A percentile compares a stretch with the other conserved stretches of the same genome.
Evolutionary conservation across 768 basidiomycete genomes (phyloP).

Genomic region (Suillus fuscotomentosus): DNA sequence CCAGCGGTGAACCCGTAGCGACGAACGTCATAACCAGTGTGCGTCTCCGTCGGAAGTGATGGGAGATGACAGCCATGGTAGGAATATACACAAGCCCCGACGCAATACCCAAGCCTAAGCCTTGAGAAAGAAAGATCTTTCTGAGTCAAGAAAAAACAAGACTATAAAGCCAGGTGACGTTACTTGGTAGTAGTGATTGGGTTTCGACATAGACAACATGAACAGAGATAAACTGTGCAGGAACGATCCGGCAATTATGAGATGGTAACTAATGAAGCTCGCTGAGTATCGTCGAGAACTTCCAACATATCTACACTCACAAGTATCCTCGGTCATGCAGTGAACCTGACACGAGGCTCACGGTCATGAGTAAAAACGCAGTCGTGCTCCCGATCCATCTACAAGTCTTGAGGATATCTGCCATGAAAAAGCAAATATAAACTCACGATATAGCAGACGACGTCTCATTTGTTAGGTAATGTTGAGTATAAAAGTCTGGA

Average conservation of each 20-base stretch:
- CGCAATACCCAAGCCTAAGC: constrained; percentile 41
- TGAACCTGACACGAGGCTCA: background rate
- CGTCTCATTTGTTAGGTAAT: background rate
- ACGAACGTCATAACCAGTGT: background rate
- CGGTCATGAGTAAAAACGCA: background rate
- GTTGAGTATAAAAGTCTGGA: background rate
- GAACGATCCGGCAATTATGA: constrained; percentile 23
- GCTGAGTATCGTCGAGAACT: background rate
- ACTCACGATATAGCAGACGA: constrained; percentile 1
- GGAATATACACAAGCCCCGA: constrained; percentile 46
- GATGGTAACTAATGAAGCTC: background rate
- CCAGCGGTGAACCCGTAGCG: background rate
- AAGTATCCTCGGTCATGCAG: background rate
- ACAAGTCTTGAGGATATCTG: background rate
- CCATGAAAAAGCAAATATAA: background rate
- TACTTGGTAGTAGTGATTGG: constrained; percentile 37
- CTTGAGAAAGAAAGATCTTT: constrained; percentile 45
- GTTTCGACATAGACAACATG: constrained; percentile 35
- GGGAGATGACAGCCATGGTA: constrained; percentile 39
- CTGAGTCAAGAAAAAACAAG: background rate
- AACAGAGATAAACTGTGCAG: constrained; percentile 32
- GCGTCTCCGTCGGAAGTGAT: constrained; percentile 39
- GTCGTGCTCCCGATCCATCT: background rate
- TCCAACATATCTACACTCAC: background rate
- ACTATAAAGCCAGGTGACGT: background rate